Evolutionary conservation across 2,329 filamentous ascomycete species (phyloP), one percentile per base, ranked within the genome.

Genomic region (Aspergillus versicolor): DNA sequence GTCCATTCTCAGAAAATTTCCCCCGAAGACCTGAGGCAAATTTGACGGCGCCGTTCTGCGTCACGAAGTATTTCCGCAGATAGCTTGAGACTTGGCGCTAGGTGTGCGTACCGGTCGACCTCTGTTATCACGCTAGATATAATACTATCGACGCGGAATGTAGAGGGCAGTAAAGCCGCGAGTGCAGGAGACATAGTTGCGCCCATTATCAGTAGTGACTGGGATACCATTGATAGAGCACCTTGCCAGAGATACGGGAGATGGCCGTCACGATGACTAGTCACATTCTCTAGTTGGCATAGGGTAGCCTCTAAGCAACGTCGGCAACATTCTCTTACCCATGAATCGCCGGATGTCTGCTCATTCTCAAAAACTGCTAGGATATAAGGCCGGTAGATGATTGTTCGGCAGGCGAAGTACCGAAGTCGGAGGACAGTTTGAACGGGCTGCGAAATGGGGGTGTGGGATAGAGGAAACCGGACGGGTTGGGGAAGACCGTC

Each of bases 171-270:
- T 41, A 92, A 85, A 49, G 79, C 82, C 22, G 84, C 85, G 3
- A 93, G 82, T 5, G 87, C 87, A 1, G 87, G 86, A 8, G 87
- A 92, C 85, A 93, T 90, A 15, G 88, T 91, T 15, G 90, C 89
- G 6, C 89, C 90, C 90, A 94, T 93, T 34, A 94, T 84, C 43
- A 94, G 79, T 15, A 94, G 79, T 2, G 88, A 89, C 73, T 94
- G 90, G 5, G 89, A 91, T 21, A 92, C 88, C 68, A 94, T 90
- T 21, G 88, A 92, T 38, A 94, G 81, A 8, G 90, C 89, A 17
- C 90, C 90, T 77, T 93, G 90, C 87, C 89, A 94, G 19, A 93
- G 82, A 73, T 93, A 94, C 12, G 90, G 90, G 77, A 94, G 87
- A 70, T 93, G 90, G 50, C 90, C 90, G 59, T 88, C 88, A 68